Evolutionary conservation across 306 rosid species (phyloP), one percentile per base, ranked within the genome.

Genomic region (Mucuna pruriens): DNA sequence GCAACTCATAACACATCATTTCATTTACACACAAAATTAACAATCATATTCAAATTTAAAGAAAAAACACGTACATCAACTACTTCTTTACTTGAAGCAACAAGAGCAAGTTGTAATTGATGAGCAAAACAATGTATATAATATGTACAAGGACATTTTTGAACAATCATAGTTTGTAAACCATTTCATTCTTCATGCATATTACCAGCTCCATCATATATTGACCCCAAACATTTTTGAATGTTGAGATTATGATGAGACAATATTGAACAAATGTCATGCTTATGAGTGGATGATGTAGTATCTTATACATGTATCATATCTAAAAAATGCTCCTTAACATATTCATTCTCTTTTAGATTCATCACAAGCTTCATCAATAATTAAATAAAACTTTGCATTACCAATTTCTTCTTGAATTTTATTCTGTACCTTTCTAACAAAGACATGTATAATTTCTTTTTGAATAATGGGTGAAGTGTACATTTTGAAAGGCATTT

Each of bases 201-300:
- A 39, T 3, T 39, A 4, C 15, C 4, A 45, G n/a, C 51, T 45
- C 51, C 51, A 45, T 45, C 51, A 45, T 45, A 45, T 13, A 4
- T 33, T 33, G 4, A n/a, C n/a, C n/a, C n/a, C n/a, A n/a, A n/a
- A n/a, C n/a, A n/a, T n/a, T n/a, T n/a, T 33, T 33, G 39, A 63
- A 34, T 63, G 23, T 63, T 63, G 25, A 63, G 70, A 63, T 63
- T 62, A 12, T 31, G 42, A 62, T 62, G 69, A 33, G 42, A 62
- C 1, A 62, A 62, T 15, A 29, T 7, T 11, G 11, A 31, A 62
- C 44, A 62, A 31, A 62, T 62, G 11, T 7, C 44, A 13, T 31
- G 22, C 16, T 62, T 16, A 4, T 31, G 69, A 13, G 42, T 62
- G 33, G 8, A 6, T 6, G 44, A 15, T 11, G 42, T 33, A 31